Percentiles rank a stretch among this genome's conserved stretches.
phyloP scores from a whole-genome alignment of 768 basidiomycete species.

The Pleurotus citrinopileatus region DNA sequence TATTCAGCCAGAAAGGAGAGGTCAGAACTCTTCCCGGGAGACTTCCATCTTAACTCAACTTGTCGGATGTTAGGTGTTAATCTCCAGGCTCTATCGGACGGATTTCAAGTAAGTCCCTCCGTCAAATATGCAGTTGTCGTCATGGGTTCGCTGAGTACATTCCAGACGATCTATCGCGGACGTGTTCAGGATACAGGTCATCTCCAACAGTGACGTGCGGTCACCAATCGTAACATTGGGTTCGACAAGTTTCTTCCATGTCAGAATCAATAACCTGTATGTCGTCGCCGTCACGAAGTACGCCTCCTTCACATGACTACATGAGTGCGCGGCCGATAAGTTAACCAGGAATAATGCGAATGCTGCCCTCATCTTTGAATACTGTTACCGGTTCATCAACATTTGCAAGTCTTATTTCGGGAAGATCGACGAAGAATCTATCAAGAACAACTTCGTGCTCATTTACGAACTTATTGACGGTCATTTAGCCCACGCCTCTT shows the following conservation, averaged over 20 bases:
- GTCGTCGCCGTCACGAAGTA: conserved; percentile 95
- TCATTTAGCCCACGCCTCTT: conserved; percentile 32
- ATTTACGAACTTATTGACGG: conserved; percentile 99
- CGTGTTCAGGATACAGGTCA: conserved; percentile 98
- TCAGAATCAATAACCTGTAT: conserved; percentile 92
- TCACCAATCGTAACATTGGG: conserved; percentile 97
- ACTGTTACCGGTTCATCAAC: conserved; percentile 92
- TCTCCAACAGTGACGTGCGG: conserved; percentile 94
- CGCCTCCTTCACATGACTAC: conserved; percentile 19
- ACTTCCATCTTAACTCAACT: neutral
- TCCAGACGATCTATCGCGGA: conserved; percentile 92
- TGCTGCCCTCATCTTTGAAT: conserved; percentile 97
- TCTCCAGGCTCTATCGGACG: conserved; percentile 92
- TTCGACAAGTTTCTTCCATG: conserved; percentile 98
- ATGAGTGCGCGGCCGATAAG: neutral
- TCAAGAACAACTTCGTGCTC: conserved; percentile 99
- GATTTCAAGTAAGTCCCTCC: conserved; percentile 82
- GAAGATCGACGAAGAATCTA: conserved; percentile 95
- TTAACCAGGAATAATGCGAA: conserved; percentile 84
- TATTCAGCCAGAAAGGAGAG: conserved; percentile 99
- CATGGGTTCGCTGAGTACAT: conserved; percentile 7
- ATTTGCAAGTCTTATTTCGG: conserved; percentile 97
- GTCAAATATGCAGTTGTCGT: neutral
- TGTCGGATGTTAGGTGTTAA: conserved; percentile 67
- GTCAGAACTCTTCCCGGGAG: conserved; percentile 37